phyloP scores from a whole-genome alignment of 345 rosid species.

The Populus deltoides region DNA sequence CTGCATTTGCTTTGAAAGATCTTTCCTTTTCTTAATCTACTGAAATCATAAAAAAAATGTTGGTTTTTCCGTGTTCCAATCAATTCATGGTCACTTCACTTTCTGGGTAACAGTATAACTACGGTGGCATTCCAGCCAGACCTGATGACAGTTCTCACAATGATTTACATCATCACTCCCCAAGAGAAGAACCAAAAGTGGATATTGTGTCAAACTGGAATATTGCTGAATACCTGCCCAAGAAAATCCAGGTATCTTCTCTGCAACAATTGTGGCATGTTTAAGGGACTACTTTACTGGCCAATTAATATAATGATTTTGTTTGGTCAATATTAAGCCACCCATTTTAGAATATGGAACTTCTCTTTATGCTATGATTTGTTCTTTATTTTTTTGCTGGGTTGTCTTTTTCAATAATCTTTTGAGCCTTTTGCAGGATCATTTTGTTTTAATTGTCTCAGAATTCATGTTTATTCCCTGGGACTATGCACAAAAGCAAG shows the following conservation, averaged over 20 bases:
- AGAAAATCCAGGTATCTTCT: constrained; percentile 64
- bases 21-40: neutral
- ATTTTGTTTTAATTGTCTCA: constrained; percentile 72
- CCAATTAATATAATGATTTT: neutral
- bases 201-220: constrained; percentile 90
- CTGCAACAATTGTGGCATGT: neutral
- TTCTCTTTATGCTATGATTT: constrained; percentile 6
- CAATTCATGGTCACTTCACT: constrained; percentile 9
- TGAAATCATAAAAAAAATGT: neutral
- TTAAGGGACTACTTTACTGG: neutral
- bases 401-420: neutral
- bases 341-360: neutral
- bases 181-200: constrained; percentile 47
- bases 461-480: constrained; percentile 86
- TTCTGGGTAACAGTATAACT: constrained; percentile 55
- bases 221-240: constrained; percentile 69
- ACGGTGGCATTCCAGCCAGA: constrained; percentile 75
- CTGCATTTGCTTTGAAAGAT: neutral
- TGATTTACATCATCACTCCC: constrained; percentile 17
- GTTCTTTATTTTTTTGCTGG: neutral
- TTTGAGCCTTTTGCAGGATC: constrained; percentile 57
- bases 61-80: neutral
- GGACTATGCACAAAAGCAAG: constrained; percentile 62
- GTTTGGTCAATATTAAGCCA: neutral
- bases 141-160: constrained; percentile 45